These are phyloP conservation scores for Ganoderma sp. DNA, from an alignment of 1,284 basidiomycete species.

Conservation along the genomic window DNA sequence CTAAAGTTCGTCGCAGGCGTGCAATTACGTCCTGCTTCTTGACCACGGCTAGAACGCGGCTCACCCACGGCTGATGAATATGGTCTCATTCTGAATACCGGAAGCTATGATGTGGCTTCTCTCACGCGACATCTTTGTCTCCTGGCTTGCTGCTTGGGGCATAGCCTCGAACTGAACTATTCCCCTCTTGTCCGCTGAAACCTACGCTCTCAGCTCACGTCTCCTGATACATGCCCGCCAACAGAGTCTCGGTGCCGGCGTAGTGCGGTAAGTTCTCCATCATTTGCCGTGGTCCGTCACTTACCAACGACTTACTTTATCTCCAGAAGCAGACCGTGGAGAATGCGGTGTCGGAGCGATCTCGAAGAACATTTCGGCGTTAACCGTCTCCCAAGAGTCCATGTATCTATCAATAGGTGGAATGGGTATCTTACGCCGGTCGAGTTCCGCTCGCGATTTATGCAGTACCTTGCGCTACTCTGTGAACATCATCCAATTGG, in stretches of 20 bases:
- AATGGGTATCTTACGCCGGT: not conserved
- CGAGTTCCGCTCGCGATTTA: not conserved
- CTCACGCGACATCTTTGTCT: not conserved
- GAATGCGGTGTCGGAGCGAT: constrained; percentile 4
- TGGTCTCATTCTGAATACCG: constrained; percentile 3
- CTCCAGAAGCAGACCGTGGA: constrained; percentile 12
- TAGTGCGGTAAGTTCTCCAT: constrained; percentile 4
- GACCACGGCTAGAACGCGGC: constrained; percentile 1
- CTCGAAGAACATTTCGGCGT: not conserved
- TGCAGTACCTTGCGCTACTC: not conserved
- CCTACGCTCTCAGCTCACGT: constrained; percentile 1
- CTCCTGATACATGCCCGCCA: not conserved
- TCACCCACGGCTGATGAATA: not conserved
- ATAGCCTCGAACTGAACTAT: constrained; percentile 2
- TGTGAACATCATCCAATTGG: not conserved
- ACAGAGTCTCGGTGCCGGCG: not conserved
- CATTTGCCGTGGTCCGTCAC: constrained; percentile 10
- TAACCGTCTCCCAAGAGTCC: not conserved
- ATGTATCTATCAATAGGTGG: constrained; percentile 6
- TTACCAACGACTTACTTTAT: constrained; percentile 17
- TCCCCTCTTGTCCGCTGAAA: not conserved
- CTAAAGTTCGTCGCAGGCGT: not conserved
- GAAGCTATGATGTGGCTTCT: not conserved
- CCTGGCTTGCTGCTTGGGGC: not conserved
- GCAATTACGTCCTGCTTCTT: not conserved